Evolutionary conservation across 495 filamentous ascomycete genomes (phyloP), one percentile per base, ranked within the genome.

Genomic region (Aspergillus hancockii): DNA sequence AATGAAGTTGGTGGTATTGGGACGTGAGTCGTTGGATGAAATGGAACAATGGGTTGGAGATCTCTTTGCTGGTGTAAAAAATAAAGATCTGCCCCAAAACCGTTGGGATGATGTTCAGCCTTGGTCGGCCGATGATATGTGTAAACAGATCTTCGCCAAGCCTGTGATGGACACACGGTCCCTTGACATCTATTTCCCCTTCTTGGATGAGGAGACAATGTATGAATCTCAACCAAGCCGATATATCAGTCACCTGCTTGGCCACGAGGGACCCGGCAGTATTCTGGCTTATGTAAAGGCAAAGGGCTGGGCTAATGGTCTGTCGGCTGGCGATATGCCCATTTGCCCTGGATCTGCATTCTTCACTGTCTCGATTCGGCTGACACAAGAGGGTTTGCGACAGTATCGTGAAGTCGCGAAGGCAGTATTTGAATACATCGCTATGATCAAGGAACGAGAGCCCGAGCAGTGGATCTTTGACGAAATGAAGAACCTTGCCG

Each of bases 241-340:
- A 36, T 99, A 98, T 68, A 83, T 97, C 62, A 90, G 89, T 66
- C 94, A 99, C 67, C 73, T 99, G 47, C 93, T 99, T 61, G 94
- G 94, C 14, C 95, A 99, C 61, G 94, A 99, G 72, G 94, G 94
- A 0, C 94, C 94, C 8, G 94, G 94, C 2, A 97, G 94, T 75
- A 93, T 99, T 63, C 85, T 99, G 71, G 87, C 94, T 1, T 93
- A 97, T 70, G 83, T 97, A 69, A 99, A 98, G 74, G 88, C 85
- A 22, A 97, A 95, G 72, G 94, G 95, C 45, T 98, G 92, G 95
- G 92, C 89, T 10, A 97, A 96, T 75, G 86, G 86, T 3, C 77
- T 99, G 12, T 87, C 85, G 58, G 90, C 93, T 54, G 94, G 93
- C 38, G 80, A 84, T 22, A 87, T 85, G 67, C 77, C 85, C 4